Percentiles rank a stretch among this genome's conserved stretches.
Evolutionary conservation across 257 asterid species (phyloP).

Genomic region (Striga asiatica): DNA sequence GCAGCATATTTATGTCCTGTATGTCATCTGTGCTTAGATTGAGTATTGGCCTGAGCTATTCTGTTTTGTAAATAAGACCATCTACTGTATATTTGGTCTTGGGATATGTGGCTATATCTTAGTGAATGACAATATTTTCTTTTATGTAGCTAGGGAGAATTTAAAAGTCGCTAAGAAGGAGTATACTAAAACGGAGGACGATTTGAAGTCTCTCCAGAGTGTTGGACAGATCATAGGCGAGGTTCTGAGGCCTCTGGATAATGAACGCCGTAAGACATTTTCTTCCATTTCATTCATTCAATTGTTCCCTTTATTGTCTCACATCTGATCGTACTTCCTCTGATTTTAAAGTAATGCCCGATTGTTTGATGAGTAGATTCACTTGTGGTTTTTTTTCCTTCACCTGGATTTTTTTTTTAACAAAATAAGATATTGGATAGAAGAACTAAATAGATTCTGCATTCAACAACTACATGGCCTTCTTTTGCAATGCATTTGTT

Average conservation of each 20-base stretch:
- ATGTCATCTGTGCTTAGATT: no score
- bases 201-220: slow-evolving; percentile 91
- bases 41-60: no score
- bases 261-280: slow-evolving; percentile 62
- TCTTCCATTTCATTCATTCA: not conserved
- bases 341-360: not conserved
- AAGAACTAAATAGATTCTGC: no score
- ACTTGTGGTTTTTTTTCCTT: no score
- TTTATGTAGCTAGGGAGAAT: slow-evolving; percentile 51
- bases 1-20: not conserved
- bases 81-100: no score
- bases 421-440: no score
- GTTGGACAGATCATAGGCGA: slow-evolving; percentile 99
- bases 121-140: not conserved
- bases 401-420: no score
- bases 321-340: not conserved
- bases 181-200: slow-evolving; percentile 88
- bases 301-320: not conserved
- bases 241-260: slow-evolving; percentile 92
- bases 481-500: not conserved
- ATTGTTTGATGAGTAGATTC: no score
- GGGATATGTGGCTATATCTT: slow-evolving; percentile 24
- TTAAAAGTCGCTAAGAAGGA: slow-evolving; percentile 75
- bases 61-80: no score
- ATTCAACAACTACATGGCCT: no score